Conservation (phyloP, 2,329 filamentous ascomycete species). For the Dactylonectria estremocensis region DNA sequence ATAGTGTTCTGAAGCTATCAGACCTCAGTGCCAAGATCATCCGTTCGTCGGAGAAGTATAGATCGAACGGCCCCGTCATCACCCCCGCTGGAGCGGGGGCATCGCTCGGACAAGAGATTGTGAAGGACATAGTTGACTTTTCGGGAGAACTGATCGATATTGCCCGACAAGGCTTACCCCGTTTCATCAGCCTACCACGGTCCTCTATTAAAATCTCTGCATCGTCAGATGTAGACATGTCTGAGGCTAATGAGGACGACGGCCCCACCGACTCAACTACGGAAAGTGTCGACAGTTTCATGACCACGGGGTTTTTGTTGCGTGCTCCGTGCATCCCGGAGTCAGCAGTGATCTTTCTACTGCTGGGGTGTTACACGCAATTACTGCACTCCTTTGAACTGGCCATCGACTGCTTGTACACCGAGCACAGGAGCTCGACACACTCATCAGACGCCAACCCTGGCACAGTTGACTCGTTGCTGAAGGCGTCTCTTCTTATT, state of each 20-base stretch:
- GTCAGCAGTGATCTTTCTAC: constrained; percentile 28
- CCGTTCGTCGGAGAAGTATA: constrained; percentile 22
- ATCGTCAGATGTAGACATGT: neutral
- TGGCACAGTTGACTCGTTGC: constrained; percentile 21
- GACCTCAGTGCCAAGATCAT: constrained; percentile 31
- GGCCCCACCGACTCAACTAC: constrained; percentile 5
- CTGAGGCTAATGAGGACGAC: constrained; percentile 11
- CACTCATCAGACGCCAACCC: constrained; percentile 6
- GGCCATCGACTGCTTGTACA: constrained; percentile 28
- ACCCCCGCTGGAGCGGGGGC: neutral
- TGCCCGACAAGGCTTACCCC: constrained; percentile 26
- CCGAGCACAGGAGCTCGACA: constrained; percentile 19
- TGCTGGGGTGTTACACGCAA: constrained; percentile 33
- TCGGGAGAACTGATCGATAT: constrained; percentile 33
- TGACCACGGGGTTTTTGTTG: constrained; percentile 4
- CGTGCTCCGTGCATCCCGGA: constrained; percentile 24
- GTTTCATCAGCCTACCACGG: constrained; percentile 1
- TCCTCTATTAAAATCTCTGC: neutral
- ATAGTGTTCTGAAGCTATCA: constrained; percentile 23
- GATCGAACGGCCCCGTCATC: neutral
- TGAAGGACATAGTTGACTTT: constrained; percentile 32
- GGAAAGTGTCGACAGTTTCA: constrained; percentile 15
- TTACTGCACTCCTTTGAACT: constrained; percentile 31
- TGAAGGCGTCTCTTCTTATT: constrained; percentile 30
- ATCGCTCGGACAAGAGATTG: constrained; percentile 19